Conservation (phyloP, 192 early-diverging fungal genomes). For the Rhizophlyctis rosea region DNA sequence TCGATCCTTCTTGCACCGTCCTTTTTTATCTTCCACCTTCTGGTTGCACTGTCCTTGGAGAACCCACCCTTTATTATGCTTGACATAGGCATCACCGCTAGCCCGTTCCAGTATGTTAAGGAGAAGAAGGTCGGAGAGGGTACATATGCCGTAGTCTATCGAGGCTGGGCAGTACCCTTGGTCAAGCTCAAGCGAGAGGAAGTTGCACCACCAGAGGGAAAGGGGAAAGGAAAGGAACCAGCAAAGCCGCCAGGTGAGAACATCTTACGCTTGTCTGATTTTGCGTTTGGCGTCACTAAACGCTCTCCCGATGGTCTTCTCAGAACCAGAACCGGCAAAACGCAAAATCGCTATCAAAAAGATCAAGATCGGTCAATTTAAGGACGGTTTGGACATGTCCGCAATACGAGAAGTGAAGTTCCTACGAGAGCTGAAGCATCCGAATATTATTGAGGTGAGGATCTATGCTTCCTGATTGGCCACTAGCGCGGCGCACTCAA, state of each 20-base stretch:
- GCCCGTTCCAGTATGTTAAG: constrained; percentile 75
- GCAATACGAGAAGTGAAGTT: constrained; percentile 94
- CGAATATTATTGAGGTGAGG: constrained; percentile 82
- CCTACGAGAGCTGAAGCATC: constrained; percentile 87
- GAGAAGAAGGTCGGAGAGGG: constrained; percentile 92
- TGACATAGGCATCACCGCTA: too few species aligned
- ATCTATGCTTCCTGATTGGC: not conserved
- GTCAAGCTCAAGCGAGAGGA: not conserved
- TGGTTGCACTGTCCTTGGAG: too few species aligned
- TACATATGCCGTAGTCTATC: constrained; percentile 92
- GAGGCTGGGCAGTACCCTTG: constrained; percentile 52
- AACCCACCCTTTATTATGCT: too few species aligned
- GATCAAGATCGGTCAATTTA: constrained; percentile 89
- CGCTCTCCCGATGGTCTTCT: too few species aligned
- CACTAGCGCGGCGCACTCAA: not conserved
- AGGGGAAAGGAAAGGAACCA: not conserved
- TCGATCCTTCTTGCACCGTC: too few species aligned
- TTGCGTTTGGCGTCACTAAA: too few species aligned
- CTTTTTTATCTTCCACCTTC: too few species aligned
- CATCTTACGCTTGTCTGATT: too few species aligned
- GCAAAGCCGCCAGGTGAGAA: not conserved
- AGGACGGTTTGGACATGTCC: constrained; percentile 93
- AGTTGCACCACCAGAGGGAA: not conserved
- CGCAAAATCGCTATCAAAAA: constrained; percentile 93
- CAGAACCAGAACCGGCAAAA: too few species aligned